phyloP scores from a whole-genome alignment of 2,329 filamentous ascomycete species.

The Herpomyces periplanetae region DNA sequence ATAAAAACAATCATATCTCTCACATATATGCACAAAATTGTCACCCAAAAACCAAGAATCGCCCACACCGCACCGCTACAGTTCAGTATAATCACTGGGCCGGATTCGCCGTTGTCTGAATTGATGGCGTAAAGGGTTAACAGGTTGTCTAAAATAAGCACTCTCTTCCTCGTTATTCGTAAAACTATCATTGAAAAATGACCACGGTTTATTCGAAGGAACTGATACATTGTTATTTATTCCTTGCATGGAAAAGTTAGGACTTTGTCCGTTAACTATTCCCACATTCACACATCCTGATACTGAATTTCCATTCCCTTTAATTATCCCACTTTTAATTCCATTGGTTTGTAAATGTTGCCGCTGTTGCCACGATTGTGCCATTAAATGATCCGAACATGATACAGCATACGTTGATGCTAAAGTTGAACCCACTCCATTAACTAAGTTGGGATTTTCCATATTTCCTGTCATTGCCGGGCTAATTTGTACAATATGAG shows the following conservation, averaged over 20 bases:
- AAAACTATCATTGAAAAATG: constrained; percentile 13
- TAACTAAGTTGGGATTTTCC: no score
- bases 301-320: constrained; percentile 1
- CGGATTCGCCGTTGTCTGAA: constrained; percentile 38
- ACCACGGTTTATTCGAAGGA: constrained; percentile 18
- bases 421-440: no score
- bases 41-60: no score
- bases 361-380: constrained; percentile 3
- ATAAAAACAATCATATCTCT: no score
- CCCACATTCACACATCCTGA: constrained; percentile 3
- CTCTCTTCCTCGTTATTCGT: constrained; percentile 38
- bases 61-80: no score
- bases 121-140: constrained; percentile 68
- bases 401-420: no score
- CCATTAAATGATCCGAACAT: no score
- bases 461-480: no score
- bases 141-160: constrained; percentile 74
- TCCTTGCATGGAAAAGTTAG: constrained; percentile 6
- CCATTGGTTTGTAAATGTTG: constrained; percentile 6
- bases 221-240: constrained; percentile 7
- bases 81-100: constrained; percentile 61
- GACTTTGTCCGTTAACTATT: constrained; percentile 2
- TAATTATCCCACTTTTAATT: no score
- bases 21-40: no score
- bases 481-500: no score